phyloP scores from a whole-genome alignment of 345 rosid species.

The Anastatica hierochuntica region DNA sequence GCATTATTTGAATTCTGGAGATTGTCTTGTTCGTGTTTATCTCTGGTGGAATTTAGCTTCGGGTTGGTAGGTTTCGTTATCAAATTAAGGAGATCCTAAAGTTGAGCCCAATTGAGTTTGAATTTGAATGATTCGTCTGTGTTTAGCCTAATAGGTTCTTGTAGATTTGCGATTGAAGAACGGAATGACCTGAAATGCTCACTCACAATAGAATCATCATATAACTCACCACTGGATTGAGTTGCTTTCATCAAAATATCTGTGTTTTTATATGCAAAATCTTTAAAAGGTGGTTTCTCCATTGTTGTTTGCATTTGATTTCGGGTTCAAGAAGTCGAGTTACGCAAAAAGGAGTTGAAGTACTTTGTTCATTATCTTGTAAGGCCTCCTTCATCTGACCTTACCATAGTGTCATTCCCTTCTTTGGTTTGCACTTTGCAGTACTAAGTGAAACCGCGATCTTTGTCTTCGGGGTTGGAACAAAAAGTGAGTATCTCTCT shows the following conservation, averaged over 20 bases:
- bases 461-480: conserved; percentile 87
- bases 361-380: conserved; percentile 96
- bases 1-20: conserved; percentile 7
- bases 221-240: no score
- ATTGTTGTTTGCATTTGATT: no score
- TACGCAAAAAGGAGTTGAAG: conserved; percentile 87
- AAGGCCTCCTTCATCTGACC: conserved; percentile 33
- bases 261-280: no score
- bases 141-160: no score
- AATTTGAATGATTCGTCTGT: no score
- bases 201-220: no score
- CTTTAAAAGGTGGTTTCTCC: no score
- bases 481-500: conserved; percentile 77
- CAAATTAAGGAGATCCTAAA: no score
- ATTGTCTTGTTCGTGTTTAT: background rate
- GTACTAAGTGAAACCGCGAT: conserved; percentile 16
- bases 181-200: no score
- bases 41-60: background rate
- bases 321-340: conserved; percentile 81
- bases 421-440: conserved; percentile 5
- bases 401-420: background rate
- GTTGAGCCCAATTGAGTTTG: no score
- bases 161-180: background rate
- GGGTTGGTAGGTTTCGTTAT: background rate
- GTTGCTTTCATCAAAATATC: no score